A percentile compares a stretch with the other conserved stretches of the same genome.
Conservation (phyloP, 192 early-diverging fungal species). For the Nowakowskiella sp. region DNA sequence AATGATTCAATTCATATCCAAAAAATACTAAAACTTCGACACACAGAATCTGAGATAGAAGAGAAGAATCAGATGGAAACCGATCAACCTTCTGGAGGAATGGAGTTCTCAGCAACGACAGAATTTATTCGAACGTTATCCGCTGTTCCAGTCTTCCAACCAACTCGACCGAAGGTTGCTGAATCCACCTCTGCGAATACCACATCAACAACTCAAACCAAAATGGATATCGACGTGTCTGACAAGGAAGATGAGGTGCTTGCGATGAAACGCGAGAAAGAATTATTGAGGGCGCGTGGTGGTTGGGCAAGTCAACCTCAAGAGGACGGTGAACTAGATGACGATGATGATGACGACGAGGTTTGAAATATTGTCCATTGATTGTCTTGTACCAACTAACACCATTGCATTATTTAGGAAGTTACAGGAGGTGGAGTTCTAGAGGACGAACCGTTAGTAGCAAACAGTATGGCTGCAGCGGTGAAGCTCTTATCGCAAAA, state of each 20-base stretch:
- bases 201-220: constrained; percentile 10
- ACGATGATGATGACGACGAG: constrained; percentile 33
- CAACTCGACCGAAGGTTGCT: constrained; percentile 17
- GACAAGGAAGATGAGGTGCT: not conserved
- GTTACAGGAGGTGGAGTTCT: constrained; percentile 21
- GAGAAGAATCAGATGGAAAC: too few species aligned
- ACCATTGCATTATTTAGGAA: constrained; percentile 2
- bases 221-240: not conserved
- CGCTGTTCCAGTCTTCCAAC: not conserved
- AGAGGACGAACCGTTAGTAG: constrained; percentile 73
- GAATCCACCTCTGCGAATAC: constrained; percentile 14
- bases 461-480: constrained; percentile 72
- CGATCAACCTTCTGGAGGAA: not conserved
- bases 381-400: not conserved
- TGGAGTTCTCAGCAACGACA: not conserved
- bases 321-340: constrained; percentile 13
- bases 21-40: too few species aligned
- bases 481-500: constrained; percentile 72
- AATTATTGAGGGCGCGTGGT: constrained; percentile 8
- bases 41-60: too few species aligned
- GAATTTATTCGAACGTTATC: constrained; percentile 4
- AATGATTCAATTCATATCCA: not conserved
- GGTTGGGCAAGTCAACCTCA: constrained; percentile 3
- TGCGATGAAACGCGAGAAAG: constrained; percentile 3
- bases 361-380: not conserved